A percentile compares a stretch with the other conserved stretches of the same genome.
Evolutionary conservation across 1,139 yeast genomes (phyloP).

Genomic region (Trichomonascaceae sp.): DNA sequence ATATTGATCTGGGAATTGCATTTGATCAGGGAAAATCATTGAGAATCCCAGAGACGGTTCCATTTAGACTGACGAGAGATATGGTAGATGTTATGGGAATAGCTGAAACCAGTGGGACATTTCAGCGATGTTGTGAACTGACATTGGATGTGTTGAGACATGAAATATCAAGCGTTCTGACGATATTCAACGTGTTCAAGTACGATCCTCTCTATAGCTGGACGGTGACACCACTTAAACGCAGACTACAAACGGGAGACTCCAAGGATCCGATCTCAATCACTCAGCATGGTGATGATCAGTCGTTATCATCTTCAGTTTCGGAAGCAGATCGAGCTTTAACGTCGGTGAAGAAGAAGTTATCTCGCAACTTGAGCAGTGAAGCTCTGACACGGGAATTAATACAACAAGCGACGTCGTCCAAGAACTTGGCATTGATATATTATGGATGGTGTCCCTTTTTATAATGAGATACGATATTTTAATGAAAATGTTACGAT

Average conservation of each 20-base stretch:
- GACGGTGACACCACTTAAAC: slow-evolving; percentile 60
- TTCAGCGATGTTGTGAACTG: slow-evolving; percentile 64
- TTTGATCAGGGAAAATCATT: slow-evolving; percentile 79
- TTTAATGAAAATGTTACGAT: background rate
- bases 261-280: background rate
- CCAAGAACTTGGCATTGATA: slow-evolving; percentile 62
- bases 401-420: slow-evolving; percentile 68
- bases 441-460: slow-evolving; percentile 74
- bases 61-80: slow-evolving; percentile 86
- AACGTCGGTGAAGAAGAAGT: slow-evolving; percentile 62
- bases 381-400: slow-evolving; percentile 83
- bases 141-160: slow-evolving; percentile 62
- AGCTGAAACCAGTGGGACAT: slow-evolving; percentile 72
- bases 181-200: slow-evolving; percentile 76
- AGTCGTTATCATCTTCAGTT: slow-evolving; percentile 29
- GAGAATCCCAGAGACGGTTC: slow-evolving; percentile 88
- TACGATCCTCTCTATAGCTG: slow-evolving; percentile 94
- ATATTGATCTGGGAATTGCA: slow-evolving; percentile 93
- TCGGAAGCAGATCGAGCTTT: slow-evolving; percentile 81
- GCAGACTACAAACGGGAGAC: background rate
- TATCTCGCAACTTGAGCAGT: slow-evolving; percentile 65
- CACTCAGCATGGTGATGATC: slow-evolving; percentile 9
- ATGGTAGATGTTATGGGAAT: slow-evolving; percentile 90
- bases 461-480: background rate
- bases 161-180: slow-evolving; percentile 63